phyloP scores from a whole-genome alignment of 1,284 basidiomycete genomes.

The Agaricales sp. region DNA sequence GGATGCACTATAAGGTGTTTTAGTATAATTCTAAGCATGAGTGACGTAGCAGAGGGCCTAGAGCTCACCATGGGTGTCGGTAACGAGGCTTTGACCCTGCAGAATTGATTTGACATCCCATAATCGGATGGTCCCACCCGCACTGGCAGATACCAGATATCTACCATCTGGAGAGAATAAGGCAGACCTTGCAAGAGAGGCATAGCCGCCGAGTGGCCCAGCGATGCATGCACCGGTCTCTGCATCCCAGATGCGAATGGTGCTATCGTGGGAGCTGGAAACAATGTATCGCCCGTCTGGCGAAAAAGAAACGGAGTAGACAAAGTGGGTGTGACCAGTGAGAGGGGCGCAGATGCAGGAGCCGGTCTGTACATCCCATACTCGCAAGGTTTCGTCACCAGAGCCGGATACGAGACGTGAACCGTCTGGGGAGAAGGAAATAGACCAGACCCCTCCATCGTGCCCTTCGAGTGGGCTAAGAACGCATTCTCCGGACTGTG shows the following conservation, averaged over 20 bases:
- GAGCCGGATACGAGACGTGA: background rate
- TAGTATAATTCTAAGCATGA: too few relatives aligned
- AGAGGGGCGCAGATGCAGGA: background rate
- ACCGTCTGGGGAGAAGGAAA: background rate
- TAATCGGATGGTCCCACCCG: too few relatives aligned
- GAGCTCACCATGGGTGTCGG: too few relatives aligned
- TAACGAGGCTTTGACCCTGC: too few relatives aligned
- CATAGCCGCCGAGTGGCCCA: too few relatives aligned
- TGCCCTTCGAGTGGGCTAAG: background rate
- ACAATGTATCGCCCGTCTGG: background rate
- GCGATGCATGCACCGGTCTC: too few relatives aligned
- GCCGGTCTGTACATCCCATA: background rate
- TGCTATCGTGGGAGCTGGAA: background rate
- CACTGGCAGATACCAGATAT: too few relatives aligned
- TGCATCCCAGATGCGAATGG: background rate
- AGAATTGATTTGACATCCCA: too few relatives aligned
- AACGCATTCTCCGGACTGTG: background rate
- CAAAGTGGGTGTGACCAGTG: background rate
- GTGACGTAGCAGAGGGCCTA: too few relatives aligned
- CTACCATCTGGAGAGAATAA: too few relatives aligned
- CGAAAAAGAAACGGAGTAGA: background rate
- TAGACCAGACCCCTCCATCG: background rate
- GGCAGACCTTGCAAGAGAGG: too few relatives aligned
- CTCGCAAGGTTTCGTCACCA: background rate
- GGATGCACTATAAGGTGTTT: too few relatives aligned